Evolutionary conservation across 1,139 yeast species (phyloP), one percentile per base, ranked within the genome.

Genomic region (Nematodospora anomalae): DNA sequence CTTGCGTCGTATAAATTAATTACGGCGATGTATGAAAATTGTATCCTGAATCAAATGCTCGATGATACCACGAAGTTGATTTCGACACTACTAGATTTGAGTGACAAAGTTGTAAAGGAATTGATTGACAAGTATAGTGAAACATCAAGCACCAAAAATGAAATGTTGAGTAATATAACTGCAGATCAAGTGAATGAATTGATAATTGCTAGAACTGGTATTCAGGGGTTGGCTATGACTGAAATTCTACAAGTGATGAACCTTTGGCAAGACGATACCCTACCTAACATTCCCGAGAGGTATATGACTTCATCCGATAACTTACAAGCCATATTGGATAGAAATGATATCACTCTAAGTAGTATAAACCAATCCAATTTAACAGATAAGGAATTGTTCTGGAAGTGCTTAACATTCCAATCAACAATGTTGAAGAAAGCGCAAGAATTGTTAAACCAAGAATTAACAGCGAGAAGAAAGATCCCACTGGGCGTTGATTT

Each of bases 321-420:
- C 34, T 51, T 73, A 16, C 72, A 76, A 42, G 60, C 65, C 2
- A 53, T 64, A 22, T 40, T 74, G n/a, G 76, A 71, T 30, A 54
- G 74, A 34, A 50, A 57, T 30, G 70, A 62, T 28, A 33, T 60
- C 10, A 34, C 53, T n/a, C 28, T 41, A 2, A 37, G 40, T 1
- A 51, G 51, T 12, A 37, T 41, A 45, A 14, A 39, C 36, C 2
- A 37, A 30, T 10, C 31, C 36, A 0, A 34, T 45, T 13, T 13
- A 11, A 47, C 47, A 2, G 53, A 50, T 4, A 40, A 41, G 28
- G 41, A 41, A n/a, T 11, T 25, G 0, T 61, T 52, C 38, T 76
- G 81, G 81, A 49, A 51, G 26, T 53, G 62, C 1, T 53, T 76
- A 10, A 56, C 71, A 1, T 43, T 52, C n/a, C 68, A 74, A 64